A percentile compares a stretch with the other conserved stretches of the same genome.
Conservation (phyloP, 1,284 basidiomycete genomes). For the Sanghuangporus sanghuang region DNA sequence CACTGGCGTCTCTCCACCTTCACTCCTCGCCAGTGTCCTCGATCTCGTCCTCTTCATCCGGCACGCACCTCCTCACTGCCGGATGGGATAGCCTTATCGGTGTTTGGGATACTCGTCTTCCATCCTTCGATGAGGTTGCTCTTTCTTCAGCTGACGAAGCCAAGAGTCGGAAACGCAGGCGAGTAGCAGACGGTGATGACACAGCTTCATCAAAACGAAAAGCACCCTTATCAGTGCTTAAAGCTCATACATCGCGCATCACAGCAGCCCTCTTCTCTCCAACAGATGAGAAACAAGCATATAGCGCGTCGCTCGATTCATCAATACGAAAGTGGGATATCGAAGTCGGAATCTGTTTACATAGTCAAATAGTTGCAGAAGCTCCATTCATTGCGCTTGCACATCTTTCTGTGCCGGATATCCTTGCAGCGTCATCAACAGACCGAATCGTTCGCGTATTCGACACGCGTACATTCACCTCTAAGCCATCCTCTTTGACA, state of each 20-base stretch:
- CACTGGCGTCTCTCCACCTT: constrained; percentile 63
- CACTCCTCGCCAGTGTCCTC: constrained; percentile 74
- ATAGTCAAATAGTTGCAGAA: constrained; percentile 64
- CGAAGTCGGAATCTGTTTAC: constrained; percentile 58
- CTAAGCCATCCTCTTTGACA: constrained; percentile 26
- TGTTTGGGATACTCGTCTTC: constrained; percentile 66
- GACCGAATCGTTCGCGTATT: constrained; percentile 65
- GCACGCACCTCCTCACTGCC: constrained; percentile 62
- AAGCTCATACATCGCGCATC: constrained; percentile 70
- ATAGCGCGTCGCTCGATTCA: constrained; percentile 74
- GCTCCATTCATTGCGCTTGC: constrained; percentile 62
- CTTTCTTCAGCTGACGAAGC: constrained; percentile 14
- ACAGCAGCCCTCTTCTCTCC: constrained; percentile 54
- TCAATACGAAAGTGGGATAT: constrained; percentile 71
- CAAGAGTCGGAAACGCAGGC: constrained; percentile 9
- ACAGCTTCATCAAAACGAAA: constrained; percentile 42
- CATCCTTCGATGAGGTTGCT: constrained; percentile 58
- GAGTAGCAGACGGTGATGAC: constrained; percentile 19
- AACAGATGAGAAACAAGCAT: constrained; percentile 34
- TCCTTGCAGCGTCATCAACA: constrained; percentile 54
- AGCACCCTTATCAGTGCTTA: constrained; percentile 61
- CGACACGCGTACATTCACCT: constrained; percentile 45
- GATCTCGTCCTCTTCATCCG: constrained; percentile 48
- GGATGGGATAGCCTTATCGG: constrained; percentile 82
- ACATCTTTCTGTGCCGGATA: constrained; percentile 2